Base-by-base conservation (phyloP, 1,284 basidiomycete genomes). In the Cronartium quercuum region DNA sequence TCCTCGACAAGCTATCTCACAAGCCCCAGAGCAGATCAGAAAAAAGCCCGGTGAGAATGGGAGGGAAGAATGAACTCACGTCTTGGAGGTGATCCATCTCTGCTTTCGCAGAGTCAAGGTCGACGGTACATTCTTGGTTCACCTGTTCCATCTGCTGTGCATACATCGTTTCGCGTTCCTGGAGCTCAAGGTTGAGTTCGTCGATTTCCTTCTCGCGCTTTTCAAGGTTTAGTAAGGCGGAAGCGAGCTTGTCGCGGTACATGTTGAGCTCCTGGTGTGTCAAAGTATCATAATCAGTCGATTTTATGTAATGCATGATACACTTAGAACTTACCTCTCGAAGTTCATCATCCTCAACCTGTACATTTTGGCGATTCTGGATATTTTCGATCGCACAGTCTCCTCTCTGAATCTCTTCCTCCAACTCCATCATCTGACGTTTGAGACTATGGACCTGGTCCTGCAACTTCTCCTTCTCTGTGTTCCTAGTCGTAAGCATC, bases 1-100 rank as follows among this genome's bases (percentile, higher is more conserved):
- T 91, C 89, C 12, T 87, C 87, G 9, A 91, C 84, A 24, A 87
- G 87, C 89, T 78, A 35, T 35, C 35, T 51, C 29, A 44, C 13
- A 18, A 7, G 24, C 55, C 55, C 55, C 4, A 55, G 37, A 55
- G 18, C 67, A 58, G 21, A 40, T 10, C 9, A 24, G 12, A 51
- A 34, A 24, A 34, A 3, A 41, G 29, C 6, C 40, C 55, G 6
- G 24, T 29, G 37, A 6, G 9, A n/a, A 35, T 12, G 37, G 44
- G 29, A 24, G 34, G 18, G 34, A 55, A 34, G 29, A 10, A 40
- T 15, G 58, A 77, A 67, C 78, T 78, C 68, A 81, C 81, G 76
- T 83, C 81, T 77, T 80, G 81, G 18, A 82, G 78, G 76, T 83
- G 82, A 47, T 83, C 82, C 21, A 79, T 79, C 71, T 82, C 81